Evolutionary conservation across 768 basidiomycete genomes (phyloP).

Genomic region (Lactarius hatsudake): DNA sequence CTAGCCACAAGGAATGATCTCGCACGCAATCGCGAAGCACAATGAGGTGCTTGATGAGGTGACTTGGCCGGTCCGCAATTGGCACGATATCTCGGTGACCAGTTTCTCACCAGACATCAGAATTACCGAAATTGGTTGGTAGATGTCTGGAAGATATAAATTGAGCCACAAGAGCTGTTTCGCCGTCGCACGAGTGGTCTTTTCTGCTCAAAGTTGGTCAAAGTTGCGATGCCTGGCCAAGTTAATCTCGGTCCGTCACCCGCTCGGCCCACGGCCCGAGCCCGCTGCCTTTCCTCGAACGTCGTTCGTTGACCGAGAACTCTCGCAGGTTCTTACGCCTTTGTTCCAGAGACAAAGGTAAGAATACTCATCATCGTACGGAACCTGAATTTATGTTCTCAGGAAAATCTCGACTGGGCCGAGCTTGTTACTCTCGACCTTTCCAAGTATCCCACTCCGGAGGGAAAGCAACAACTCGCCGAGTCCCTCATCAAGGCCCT

Average conservation of each 20-base stretch:
- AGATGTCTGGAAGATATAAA: not conserved
- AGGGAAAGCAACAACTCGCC: conserved; percentile 44
- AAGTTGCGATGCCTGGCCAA: not conserved
- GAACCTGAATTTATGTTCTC: conserved; percentile 26
- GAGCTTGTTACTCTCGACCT: conserved; percentile 49
- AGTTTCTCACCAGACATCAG: not conserved
- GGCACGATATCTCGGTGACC: not conserved
- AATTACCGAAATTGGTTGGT: not conserved
- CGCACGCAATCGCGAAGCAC: conserved; percentile 1
- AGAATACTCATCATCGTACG: not conserved
- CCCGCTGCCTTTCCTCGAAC: not conserved
- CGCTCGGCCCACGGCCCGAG: not conserved
- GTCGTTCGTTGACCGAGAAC: not conserved
- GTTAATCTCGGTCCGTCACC: not conserved
- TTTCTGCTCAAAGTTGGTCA: no score
- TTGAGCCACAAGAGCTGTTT: no score
- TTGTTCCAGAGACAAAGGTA: conserved; percentile 39
- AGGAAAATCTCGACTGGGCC: conserved; percentile 51
- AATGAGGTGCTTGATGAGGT: not conserved
- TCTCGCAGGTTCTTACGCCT: conserved; percentile 36
- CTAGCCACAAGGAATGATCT: not conserved
- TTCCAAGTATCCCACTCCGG: conserved; percentile 38
- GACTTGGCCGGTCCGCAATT: not conserved
- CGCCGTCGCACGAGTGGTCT: no score
- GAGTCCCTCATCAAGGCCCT: conserved; percentile 43